Percentiles rank a stretch among this genome's conserved stretches.
phyloP scores from a whole-genome alignment of 2,329 filamentous ascomycete genomes.

The Lomentospora prolificans region DNA sequence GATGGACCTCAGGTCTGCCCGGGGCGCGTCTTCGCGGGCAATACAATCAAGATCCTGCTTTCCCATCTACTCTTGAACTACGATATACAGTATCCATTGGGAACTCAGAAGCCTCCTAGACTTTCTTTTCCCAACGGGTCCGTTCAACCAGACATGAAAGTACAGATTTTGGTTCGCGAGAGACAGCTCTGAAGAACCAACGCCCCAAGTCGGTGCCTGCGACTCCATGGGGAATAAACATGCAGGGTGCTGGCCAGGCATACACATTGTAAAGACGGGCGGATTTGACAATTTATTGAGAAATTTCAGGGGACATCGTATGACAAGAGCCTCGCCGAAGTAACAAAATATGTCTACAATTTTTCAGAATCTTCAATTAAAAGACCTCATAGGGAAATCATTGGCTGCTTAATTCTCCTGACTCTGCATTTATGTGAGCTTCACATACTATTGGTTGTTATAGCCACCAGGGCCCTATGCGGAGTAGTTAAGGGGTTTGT shows the following conservation, averaged over 20 bases:
- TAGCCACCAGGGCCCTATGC: too few relatives aligned
- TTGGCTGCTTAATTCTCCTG: too few relatives aligned
- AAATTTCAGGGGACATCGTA: too few relatives aligned
- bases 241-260: too few relatives aligned
- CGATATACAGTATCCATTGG: constrained; percentile 12
- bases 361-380: neutral
- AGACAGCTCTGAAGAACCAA: neutral
- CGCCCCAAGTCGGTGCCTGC: neutral
- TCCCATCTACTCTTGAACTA: constrained; percentile 16
- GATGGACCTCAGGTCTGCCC: constrained; percentile 18
- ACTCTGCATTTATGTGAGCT: too few relatives aligned
- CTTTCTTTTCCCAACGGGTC: constrained; percentile 10
- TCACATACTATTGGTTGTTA: too few relatives aligned
- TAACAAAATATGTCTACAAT: neutral
- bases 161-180: neutral
- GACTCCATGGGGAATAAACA: too few relatives aligned
- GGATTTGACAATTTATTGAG: neutral
- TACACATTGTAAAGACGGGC: neutral
- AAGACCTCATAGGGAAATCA: neutral
- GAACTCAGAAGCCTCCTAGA: constrained; percentile 5
- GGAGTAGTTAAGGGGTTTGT: too few relatives aligned
- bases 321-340: neutral
- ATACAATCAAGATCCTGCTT: constrained; percentile 16
- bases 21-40: constrained; percentile 15
- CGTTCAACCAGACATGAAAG: constrained; percentile 17